phyloP scores from a whole-genome alignment of 2,329 filamentous ascomycete species.

The Bipolaris oryzae region DNA sequence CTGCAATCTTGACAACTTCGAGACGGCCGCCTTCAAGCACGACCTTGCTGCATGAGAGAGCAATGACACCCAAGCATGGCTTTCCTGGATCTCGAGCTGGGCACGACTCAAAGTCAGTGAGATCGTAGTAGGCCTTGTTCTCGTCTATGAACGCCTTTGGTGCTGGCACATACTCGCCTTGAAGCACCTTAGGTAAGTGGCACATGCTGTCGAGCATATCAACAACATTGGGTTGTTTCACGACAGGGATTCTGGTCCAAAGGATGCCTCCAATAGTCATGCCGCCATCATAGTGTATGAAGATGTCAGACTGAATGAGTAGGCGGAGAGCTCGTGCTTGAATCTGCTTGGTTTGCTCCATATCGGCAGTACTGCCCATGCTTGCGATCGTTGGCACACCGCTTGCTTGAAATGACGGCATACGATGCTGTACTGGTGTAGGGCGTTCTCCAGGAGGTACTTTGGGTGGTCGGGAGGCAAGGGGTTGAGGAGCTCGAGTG shows the following conservation, averaged over 20 bases:
- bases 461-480: not conserved
- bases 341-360: conserved; percentile 34
- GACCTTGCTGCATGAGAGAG: conserved; percentile 39
- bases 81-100: conserved; percentile 17
- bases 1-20: conserved; percentile 43
- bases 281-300: conserved; percentile 34
- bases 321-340: conserved; percentile 35
- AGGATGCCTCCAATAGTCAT: conserved; percentile 29
- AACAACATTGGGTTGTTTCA: conserved; percentile 26
- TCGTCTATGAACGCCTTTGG: conserved; percentile 35
- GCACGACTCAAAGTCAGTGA: conserved; percentile 30
- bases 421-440: not conserved
- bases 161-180: conserved; percentile 35
- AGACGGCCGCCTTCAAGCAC: conserved; percentile 25
- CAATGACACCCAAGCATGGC: conserved; percentile 29
- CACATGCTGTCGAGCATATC: conserved; percentile 34
- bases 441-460: not conserved
- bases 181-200: conserved; percentile 35
- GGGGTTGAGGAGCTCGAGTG: not conserved
- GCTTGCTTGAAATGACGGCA: not conserved
- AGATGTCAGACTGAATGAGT: conserved; percentile 36
- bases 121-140: conserved; percentile 23
- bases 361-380: conserved; percentile 27
- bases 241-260: conserved; percentile 36
- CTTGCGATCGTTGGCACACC: conserved; percentile 1